Evolutionary conservation across 1,139 yeast genomes (phyloP).

Genomic region (Yarrowia galli): DNA sequence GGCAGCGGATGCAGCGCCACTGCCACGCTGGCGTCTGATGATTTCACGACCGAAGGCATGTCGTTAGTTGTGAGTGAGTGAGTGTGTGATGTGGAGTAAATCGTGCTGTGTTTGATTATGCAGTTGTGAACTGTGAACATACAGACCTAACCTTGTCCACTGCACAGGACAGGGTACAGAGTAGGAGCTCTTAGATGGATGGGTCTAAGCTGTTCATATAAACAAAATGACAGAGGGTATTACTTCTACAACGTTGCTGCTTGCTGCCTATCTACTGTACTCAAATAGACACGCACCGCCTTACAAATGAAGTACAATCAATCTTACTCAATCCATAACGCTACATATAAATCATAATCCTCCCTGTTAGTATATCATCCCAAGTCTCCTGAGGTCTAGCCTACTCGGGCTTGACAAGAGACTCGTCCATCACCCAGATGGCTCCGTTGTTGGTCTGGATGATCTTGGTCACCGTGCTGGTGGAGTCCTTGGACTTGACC

Average conservation of each 20-base stretch:
- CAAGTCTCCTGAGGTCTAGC: not conserved
- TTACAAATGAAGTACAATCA: no score
- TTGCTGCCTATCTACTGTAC: no score
- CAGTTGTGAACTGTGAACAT: not conserved
- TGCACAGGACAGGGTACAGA: not conserved
- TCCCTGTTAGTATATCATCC: slow-evolving; percentile 18
- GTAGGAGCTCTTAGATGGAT: not conserved
- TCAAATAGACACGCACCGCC: no score
- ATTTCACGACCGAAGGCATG: slow-evolving; percentile 28
- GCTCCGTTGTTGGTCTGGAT: slow-evolving; percentile 46
- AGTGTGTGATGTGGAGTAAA: not conserved
- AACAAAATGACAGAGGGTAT: not conserved
- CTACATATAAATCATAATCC: slow-evolving; percentile 17
- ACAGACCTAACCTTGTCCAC: not conserved
- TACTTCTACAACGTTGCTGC: not conserved
- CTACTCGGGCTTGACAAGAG: slow-evolving; percentile 40
- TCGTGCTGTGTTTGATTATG: slow-evolving; percentile 5
- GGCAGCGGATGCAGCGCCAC: slow-evolving; percentile 51
- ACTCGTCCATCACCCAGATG: slow-evolving; percentile 44
- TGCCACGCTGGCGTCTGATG: slow-evolving; percentile 39
- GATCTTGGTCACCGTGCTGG: slow-evolving; percentile 43
- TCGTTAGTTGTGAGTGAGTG: not conserved
- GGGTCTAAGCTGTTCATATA: not conserved
- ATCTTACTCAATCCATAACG: no score
- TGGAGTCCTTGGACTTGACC: slow-evolving; percentile 39